Base-by-base conservation (phyloP, 164 flowering plant genomes). In the Houttuynia cordata region DNA sequence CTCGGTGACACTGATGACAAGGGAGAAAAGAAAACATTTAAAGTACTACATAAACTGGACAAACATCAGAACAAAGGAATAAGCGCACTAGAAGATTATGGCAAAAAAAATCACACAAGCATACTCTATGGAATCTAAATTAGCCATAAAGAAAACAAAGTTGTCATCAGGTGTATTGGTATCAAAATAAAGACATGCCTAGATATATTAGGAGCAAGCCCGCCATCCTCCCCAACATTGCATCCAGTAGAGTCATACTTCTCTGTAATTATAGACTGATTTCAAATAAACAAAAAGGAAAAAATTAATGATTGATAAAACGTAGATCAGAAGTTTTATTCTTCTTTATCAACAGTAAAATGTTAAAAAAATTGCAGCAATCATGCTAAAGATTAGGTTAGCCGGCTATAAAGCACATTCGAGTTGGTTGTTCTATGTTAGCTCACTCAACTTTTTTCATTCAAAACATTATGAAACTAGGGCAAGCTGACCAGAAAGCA, bases 221-320 rank as follows among this genome's bases (percentile, higher is more conserved):
- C 97, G 72, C 97, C 99, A 74, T 80, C 95, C 71, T 88, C 96
- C 59, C 96, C 91, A 67, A 94, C 95, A 77, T 84, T 91, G 77
- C 91, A 88, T 67, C 81, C 96, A 65, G 67, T 75, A 39, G 77
- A 69, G 62, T 96, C 95, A 80, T 71, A 75, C 72, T 80, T 94
- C 68, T 90, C 96, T 50, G 80, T 70, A 66, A 94, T 88, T 71
- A 88, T 87, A 68, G 89, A 97, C 99, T 94, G 83, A 0, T 54
- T 54, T 24, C 5, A 5, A 54, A 54, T 24, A 54, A 54, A 54
- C 57, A 54, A 8, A 54, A 7, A 30, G 6, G 37, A 6, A 30
- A 30, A 30, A 30, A 30, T 30, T 30, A 30, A 30, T 30, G 37
- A 6, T 30, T 30, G 37, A 30, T 30, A 30, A 30, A 30, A 30